These are phyloP conservation scores for Aspergillus hancockii DNA, from an alignment of 495 filamentous ascomycete genomes.

Conservation along the genomic window DNA sequence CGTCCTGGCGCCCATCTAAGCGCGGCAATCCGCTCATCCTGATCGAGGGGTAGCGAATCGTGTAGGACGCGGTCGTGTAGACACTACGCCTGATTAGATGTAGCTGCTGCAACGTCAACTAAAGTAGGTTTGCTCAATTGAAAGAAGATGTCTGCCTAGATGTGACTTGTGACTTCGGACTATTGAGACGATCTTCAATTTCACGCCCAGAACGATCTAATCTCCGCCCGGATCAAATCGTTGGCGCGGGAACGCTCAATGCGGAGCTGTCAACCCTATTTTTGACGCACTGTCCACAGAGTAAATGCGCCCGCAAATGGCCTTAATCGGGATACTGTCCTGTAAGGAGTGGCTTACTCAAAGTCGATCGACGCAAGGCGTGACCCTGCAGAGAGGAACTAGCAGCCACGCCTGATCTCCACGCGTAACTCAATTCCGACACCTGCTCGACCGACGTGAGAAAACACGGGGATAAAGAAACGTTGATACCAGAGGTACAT, in stretches of 20 bases:
- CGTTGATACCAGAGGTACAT: neutral
- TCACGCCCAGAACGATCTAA: slow-evolving; percentile 1
- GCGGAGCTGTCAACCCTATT: slow-evolving; percentile 11
- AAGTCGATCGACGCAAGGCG: slow-evolving; percentile 17
- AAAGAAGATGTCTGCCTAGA: neutral
- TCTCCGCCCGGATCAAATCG: slow-evolving; percentile 14
- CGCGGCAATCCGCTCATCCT: slow-evolving; percentile 21
- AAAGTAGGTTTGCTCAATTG: neutral
- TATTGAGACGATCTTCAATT: neutral
- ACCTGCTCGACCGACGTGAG: slow-evolving; percentile 3
- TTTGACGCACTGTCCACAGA: neutral
- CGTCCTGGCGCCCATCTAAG: slow-evolving; percentile 20
- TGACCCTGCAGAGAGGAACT: neutral
- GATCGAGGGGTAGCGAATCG: slow-evolving; percentile 6
- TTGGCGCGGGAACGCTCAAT: slow-evolving; percentile 15
- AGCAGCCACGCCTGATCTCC: neutral
- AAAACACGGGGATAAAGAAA: slow-evolving; percentile 3
- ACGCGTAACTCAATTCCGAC: slow-evolving; percentile 15
- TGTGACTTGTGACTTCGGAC: neutral
- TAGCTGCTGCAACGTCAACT: neutral
- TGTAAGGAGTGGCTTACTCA: slow-evolving; percentile 16
- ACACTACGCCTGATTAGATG: neutral
- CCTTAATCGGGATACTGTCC: slow-evolving; percentile 6
- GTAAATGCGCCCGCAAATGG: slow-evolving; percentile 2
- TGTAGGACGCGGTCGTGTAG: slow-evolving; percentile 1